Conservation (phyloP, 371 early-diverging fungal species). For the Mortierella polycephala region DNA sequence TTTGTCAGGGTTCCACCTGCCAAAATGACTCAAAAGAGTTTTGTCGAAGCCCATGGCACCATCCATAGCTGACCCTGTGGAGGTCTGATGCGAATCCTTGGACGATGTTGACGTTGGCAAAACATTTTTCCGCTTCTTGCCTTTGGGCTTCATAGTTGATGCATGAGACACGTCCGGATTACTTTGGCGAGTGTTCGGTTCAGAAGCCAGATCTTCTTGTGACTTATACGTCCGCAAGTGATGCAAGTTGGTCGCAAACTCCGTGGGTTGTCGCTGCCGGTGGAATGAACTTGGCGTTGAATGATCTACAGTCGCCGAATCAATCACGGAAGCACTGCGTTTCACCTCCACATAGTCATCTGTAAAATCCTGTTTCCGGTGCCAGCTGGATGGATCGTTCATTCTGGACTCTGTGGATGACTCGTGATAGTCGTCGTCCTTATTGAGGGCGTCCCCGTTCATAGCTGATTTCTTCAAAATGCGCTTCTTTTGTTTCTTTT, state of each 20-base stretch:
- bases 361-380: slow-evolving; percentile 12
- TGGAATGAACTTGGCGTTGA: neutral
- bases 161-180: too few species aligned
- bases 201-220: too few species aligned
- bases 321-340: neutral
- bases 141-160: neutral
- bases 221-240: too few species aligned
- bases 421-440: slow-evolving; percentile 1
- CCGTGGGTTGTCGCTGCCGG: neutral
- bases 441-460: slow-evolving; percentile 9
- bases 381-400: slow-evolving; percentile 21
- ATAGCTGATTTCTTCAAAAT: slow-evolving; percentile 25
- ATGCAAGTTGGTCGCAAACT: neutral
- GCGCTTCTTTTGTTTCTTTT: slow-evolving; percentile 39
- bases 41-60: slow-evolving; percentile 24
- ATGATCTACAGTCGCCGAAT: neutral
- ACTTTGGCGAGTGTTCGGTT: too few species aligned
- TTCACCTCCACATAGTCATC: slow-evolving; percentile 11
- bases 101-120: neutral
- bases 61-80: slow-evolving; percentile 4
- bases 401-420: neutral
- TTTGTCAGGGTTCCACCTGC: slow-evolving; percentile 39
- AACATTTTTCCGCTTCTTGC: slow-evolving; percentile 27
- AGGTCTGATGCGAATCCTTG: neutral
- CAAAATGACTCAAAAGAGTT: slow-evolving; percentile 37